These are phyloP conservation scores for Pistacia vera DNA, from an alignment of 345 rosid genomes.

Conservation along the genomic window DNA sequence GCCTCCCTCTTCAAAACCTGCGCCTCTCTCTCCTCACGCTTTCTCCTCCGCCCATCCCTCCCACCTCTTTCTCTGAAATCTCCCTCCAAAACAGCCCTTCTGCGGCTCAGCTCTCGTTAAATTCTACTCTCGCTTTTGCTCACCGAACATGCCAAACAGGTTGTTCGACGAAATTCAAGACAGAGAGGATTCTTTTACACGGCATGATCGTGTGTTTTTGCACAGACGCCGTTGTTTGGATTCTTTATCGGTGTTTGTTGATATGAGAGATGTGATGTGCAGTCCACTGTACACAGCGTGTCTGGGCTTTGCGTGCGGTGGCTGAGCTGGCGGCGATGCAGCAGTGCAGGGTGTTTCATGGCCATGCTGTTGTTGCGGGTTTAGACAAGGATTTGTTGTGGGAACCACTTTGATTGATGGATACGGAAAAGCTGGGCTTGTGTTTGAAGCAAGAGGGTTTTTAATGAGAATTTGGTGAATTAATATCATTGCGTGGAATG, in stretches of 20 bases:
- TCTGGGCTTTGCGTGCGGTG: conserved; percentile 12
- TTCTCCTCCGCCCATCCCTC: conserved; percentile 36
- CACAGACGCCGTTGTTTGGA: conserved; percentile 33
- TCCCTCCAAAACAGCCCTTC: conserved; percentile 31
- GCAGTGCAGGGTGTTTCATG: conserved; percentile 34
- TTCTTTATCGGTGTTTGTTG: conserved; percentile 35
- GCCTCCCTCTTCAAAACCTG: conserved; percentile 49
- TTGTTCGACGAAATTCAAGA: conserved; percentile 48
- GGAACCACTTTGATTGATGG: no score
- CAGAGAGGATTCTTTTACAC: conserved; percentile 43
- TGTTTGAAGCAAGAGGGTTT: no score
- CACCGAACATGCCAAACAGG: conserved; percentile 27
- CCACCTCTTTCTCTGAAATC: conserved; percentile 45
- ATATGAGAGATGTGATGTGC: conserved; percentile 32
- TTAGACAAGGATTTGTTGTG: no score
- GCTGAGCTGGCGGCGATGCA: conserved; percentile 41
- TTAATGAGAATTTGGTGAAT: no score
- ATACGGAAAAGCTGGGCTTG: no score
- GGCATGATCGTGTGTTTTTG: conserved; percentile 45
- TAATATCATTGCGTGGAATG: no score
- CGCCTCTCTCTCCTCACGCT: conserved; percentile 27
- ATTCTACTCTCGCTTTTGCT: conserved; percentile 29
- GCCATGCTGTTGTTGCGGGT: no score
- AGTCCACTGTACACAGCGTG: conserved; percentile 36
- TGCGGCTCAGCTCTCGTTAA: conserved; percentile 41